Percentiles rank a stretch among this genome's conserved stretches.
Evolutionary conservation across 2,329 filamentous ascomycete genomes (phyloP).

Genomic region (Trichoderma sp.): DNA sequence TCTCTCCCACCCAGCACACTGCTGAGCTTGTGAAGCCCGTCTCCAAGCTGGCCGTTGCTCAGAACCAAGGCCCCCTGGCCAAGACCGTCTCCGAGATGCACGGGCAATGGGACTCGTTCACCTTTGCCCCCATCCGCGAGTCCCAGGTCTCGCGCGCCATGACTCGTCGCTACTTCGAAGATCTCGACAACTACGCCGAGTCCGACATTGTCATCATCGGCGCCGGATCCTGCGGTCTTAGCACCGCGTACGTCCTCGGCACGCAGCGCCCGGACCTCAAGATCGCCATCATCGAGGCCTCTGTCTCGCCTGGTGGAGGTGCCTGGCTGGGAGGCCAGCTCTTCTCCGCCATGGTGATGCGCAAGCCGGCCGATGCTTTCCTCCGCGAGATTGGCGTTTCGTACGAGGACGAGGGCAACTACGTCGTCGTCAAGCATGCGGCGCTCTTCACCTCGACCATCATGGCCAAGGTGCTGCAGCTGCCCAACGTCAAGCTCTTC

Average conservation of each 20-base stretch:
- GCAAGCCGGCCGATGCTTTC: conserved; percentile 87
- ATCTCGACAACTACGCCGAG: conserved; percentile 87
- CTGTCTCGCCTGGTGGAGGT: conserved; percentile 82
- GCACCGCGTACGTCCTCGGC: conserved; percentile 79
- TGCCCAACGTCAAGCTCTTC: conserved; percentile 95
- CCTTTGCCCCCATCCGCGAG: conserved; percentile 85
- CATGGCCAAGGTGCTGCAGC: conserved; percentile 76
- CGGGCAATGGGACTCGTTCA: conserved; percentile 78
- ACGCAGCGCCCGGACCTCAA: conserved; percentile 84
- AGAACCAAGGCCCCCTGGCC: conserved; percentile 31
- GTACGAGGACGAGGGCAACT: conserved; percentile 85
- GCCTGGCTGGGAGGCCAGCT: conserved; percentile 94
- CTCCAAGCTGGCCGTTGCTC: conserved; percentile 43
- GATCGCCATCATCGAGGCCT: conserved; percentile 88
- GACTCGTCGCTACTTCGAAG: conserved; percentile 89
- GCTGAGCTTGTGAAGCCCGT: conserved; percentile 47
- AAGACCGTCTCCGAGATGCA: conserved; percentile 65
- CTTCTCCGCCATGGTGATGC: conserved; percentile 94
- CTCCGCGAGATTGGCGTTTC: conserved; percentile 77
- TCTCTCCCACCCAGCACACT: conserved; percentile 57
- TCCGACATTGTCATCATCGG: conserved; percentile 93
- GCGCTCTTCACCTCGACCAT: conserved; percentile 89
- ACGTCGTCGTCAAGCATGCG: conserved; percentile 91
- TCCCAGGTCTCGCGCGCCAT: conserved; percentile 90
- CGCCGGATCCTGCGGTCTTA: conserved; percentile 84